Conservation (phyloP, 192 early-diverging fungal genomes). For the Radiomyces spectabilis region DNA sequence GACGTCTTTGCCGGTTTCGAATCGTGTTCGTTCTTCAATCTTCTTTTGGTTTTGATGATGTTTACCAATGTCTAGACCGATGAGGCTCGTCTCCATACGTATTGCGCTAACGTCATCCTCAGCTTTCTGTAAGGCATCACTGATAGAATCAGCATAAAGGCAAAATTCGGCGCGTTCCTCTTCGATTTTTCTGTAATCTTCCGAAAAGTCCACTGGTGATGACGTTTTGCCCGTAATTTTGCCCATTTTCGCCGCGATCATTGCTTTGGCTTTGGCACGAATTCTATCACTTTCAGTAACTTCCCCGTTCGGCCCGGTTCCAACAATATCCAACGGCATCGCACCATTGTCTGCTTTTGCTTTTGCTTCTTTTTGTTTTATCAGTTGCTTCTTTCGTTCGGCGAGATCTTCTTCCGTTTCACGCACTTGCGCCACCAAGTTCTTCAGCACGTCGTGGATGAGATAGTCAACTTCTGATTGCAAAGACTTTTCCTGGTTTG, state of each 20-base stretch:
- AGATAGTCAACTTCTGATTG: slow-evolving; percentile 32
- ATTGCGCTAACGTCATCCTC: slow-evolving; percentile 7
- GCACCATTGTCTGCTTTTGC: background rate
- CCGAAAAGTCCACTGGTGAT: slow-evolving; percentile 5
- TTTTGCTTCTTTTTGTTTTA: slow-evolving; percentile 22
- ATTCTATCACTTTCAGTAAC: slow-evolving; percentile 47
- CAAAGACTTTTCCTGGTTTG: slow-evolving; percentile 40
- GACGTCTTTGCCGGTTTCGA: slow-evolving; percentile 20
- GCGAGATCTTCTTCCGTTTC: slow-evolving; percentile 39
- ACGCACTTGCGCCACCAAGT: slow-evolving; percentile 31
- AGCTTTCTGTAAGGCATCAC: background rate
- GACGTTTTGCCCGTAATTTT: slow-evolving; percentile 34
- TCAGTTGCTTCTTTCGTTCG: slow-evolving; percentile 33
- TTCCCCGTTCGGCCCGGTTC: slow-evolving; percentile 44
- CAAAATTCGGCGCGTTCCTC: slow-evolving; percentile 20
- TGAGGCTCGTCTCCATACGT: slow-evolving; percentile 21
- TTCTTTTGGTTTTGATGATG: slow-evolving; percentile 19
- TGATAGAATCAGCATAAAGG: slow-evolving; percentile 9
- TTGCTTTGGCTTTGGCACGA: slow-evolving; percentile 41
- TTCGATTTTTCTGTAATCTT: slow-evolving; percentile 8
- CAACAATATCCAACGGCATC: slow-evolving; percentile 20
- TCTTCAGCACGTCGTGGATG: slow-evolving; percentile 27
- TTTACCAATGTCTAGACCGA: slow-evolving; percentile 19
- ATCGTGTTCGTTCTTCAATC: slow-evolving; percentile 24
- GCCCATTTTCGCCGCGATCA: slow-evolving; percentile 44